Evolutionary conservation across 2,329 filamentous ascomycete species (phyloP).

Genomic region (Pseudogymnoascus verrucosus): DNA sequence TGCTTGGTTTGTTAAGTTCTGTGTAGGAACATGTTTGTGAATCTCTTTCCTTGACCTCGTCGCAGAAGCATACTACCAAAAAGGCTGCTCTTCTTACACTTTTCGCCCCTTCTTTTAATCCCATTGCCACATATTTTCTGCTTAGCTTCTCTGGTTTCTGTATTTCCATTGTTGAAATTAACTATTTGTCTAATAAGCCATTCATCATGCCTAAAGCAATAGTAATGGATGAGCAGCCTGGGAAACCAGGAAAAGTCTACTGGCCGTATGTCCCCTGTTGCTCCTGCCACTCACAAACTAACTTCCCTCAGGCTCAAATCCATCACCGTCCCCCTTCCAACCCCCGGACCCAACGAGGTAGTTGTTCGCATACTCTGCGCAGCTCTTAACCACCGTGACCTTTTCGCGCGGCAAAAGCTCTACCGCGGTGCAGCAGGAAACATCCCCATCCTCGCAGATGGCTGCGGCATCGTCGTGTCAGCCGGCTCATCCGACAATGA

Average conservation of each 20-base stretch:
- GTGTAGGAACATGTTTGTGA: not conserved
- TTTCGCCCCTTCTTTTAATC: not conserved
- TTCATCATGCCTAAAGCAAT: conserved; percentile 24
- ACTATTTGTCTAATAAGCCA: not conserved
- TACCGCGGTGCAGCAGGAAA: conserved; percentile 77
- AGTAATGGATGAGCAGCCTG: conserved; percentile 57
- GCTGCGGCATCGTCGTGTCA: conserved; percentile 61
- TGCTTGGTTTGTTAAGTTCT: not conserved
- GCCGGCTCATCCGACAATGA: conserved; percentile 48
- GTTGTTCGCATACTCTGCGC: conserved; percentile 69
- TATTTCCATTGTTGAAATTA: not conserved
- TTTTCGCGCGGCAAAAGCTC: conserved; percentile 81
- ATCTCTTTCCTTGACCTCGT: no score
- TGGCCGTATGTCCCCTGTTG: conserved; percentile 52
- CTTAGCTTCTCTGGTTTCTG: not conserved
- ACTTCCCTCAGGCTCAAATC: conserved; percentile 42
- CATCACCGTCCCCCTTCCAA: conserved; percentile 53
- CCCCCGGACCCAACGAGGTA: conserved; percentile 58
- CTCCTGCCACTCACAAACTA: not conserved
- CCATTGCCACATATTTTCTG: not conserved
- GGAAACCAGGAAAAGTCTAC: conserved; percentile 83
- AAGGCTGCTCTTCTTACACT: not conserved
- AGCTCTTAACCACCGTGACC: conserved; percentile 83
- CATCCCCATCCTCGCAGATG: conserved; percentile 71
- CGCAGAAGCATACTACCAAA: no score